A percentile compares a stretch with the other conserved stretches of the same genome.
Conservation (phyloP, 306 rosid species). For the Begonia fuchsioides region DNA sequence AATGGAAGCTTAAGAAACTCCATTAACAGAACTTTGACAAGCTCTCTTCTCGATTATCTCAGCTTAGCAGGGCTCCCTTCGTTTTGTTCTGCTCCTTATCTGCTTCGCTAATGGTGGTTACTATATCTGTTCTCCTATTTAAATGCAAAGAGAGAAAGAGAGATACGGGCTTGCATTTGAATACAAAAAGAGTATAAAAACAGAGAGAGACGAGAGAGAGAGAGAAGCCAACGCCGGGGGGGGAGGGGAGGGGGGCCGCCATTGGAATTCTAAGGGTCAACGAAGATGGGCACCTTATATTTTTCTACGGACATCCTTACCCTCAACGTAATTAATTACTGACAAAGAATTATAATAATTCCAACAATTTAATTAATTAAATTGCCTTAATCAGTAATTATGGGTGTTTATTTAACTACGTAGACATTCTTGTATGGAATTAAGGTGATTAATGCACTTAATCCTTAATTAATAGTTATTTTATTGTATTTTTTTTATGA, state of each 20-base stretch:
- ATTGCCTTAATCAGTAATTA: too few relatives aligned
- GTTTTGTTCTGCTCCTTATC: neutral
- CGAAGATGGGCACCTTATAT: slow-evolving; percentile 12
- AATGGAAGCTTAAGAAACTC: too few relatives aligned
- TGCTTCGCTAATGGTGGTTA: neutral
- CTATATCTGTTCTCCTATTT: slow-evolving; percentile 1
- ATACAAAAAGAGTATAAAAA: slow-evolving; percentile 7
- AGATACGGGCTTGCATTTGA: slow-evolving; percentile 1
- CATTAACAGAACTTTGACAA: neutral
- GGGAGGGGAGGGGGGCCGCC: slow-evolving; percentile 99
- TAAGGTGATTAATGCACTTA: too few relatives aligned
- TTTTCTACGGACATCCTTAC: too few relatives aligned
- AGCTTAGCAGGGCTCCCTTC: neutral
- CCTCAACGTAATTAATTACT: too few relatives aligned
- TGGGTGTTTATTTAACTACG: too few relatives aligned
- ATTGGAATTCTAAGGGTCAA: slow-evolving; percentile 74
- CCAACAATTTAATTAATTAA: too few relatives aligned
- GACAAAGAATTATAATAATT: too few relatives aligned
- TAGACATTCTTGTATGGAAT: too few relatives aligned
- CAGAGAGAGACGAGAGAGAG: slow-evolving; percentile 36
- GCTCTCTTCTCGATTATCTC: neutral
- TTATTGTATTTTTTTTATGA: too few relatives aligned
- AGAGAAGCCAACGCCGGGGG: slow-evolving; percentile 89
- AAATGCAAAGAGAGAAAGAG: slow-evolving; percentile 1
- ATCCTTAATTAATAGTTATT: too few relatives aligned